phyloP scores from a whole-genome alignment of 257 asterid species.

The Vinca minor region DNA sequence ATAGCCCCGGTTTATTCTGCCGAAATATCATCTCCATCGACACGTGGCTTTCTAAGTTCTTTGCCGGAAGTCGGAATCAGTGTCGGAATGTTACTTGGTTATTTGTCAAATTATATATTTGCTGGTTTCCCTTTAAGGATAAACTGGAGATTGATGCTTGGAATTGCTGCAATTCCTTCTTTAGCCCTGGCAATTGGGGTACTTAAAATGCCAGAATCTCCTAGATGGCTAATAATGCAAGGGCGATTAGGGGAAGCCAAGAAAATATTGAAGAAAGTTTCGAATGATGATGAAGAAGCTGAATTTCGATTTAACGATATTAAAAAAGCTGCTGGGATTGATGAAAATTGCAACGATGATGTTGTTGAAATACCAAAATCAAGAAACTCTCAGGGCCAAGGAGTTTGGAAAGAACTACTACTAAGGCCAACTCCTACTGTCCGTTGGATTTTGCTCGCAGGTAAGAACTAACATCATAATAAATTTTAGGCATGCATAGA shows the following conservation, averaged over 20 bases:
- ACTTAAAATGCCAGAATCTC: constrained; percentile 65
- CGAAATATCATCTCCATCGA: constrained; percentile 53
- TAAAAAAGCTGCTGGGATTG: constrained; percentile 39
- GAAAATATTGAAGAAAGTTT: constrained; percentile 37
- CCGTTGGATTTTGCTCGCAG: constrained; percentile 50
- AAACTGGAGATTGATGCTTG: constrained; percentile 76
- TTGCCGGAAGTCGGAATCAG: constrained; percentile 71
- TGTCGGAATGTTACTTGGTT: constrained; percentile 51
- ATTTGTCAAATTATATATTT: constrained; percentile 45
- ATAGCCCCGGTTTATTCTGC: constrained; percentile 80
- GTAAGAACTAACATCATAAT: too few species aligned
- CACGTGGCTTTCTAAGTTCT: constrained; percentile 58
- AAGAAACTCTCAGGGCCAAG: constrained; percentile 10
- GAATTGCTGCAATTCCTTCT: constrained; percentile 59
- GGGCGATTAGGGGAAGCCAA: constrained; percentile 52
- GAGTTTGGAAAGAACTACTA: constrained; percentile 40
- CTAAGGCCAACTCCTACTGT: constrained; percentile 40
- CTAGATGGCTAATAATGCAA: constrained; percentile 60
- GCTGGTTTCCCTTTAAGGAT: constrained; percentile 28
- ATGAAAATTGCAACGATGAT: constrained; percentile 33
- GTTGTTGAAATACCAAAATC: constrained; percentile 22
- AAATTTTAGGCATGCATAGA: too few species aligned
- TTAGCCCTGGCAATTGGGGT: constrained; percentile 45
- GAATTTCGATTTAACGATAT: constrained; percentile 41
- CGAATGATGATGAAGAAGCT: constrained; percentile 41